Evolutionary conservation across 1,284 basidiomycete genomes (phyloP).

Genomic region (Ganoderma sp.): DNA sequence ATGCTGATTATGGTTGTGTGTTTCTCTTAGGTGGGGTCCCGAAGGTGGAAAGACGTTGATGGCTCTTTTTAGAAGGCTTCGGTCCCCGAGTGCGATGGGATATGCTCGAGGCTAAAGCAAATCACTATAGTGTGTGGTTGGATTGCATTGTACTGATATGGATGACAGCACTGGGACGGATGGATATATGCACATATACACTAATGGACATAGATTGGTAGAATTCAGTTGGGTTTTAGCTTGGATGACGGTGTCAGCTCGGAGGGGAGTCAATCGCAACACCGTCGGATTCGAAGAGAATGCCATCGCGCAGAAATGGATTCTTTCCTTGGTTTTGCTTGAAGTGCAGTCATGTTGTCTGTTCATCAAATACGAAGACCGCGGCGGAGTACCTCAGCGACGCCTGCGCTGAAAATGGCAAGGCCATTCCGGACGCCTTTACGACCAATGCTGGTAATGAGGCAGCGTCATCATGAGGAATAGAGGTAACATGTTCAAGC

Average conservation of each 20-base stretch:
- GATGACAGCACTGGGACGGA: background rate
- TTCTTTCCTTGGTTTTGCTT: too few species aligned
- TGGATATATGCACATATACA: background rate
- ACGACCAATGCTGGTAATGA: background rate
- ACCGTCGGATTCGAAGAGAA: too few species aligned
- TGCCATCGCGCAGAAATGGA: too few species aligned
- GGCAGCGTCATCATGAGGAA: background rate
- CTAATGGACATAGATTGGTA: background rate
- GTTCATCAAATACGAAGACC: conserved; percentile 42
- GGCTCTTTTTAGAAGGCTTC: conserved; percentile 66
- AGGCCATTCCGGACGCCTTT: conserved; percentile 62
- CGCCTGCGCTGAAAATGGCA: conserved; percentile 54
- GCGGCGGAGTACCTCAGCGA: conserved; percentile 49
- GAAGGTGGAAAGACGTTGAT: conserved; percentile 72
- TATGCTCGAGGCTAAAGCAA: conserved; percentile 30
- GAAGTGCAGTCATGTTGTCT: too few species aligned
- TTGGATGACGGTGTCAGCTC: background rate
- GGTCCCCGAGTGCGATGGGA: conserved; percentile 51
- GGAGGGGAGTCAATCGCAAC: too few species aligned
- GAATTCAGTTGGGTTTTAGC: background rate
- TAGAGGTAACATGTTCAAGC: background rate
- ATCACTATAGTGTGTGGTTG: background rate
- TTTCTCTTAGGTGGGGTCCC: conserved; percentile 62
- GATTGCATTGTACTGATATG: background rate
- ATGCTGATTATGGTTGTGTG: background rate